Base-by-base conservation (phyloP, 1,284 basidiomycete genomes). In the Leccinum cinnamomeum region DNA sequence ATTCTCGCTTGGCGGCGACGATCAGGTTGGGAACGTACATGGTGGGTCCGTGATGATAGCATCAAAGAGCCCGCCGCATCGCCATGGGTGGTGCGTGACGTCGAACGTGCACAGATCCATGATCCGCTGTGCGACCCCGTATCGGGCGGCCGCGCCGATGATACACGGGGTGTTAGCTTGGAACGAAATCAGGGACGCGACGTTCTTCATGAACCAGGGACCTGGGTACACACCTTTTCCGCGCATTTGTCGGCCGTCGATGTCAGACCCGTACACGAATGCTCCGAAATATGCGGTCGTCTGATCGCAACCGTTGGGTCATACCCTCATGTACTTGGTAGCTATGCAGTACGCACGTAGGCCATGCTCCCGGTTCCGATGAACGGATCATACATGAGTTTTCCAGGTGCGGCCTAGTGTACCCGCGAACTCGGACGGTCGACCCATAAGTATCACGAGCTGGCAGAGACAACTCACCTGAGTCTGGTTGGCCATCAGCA, bases 331-430 rank as follows among this genome's bases (percentile, higher is more conserved):
- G 76, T n/a, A 48, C 10, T 84, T 14, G 3, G 2, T 37, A 64
- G 28, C 8, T 5, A 33, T 63, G 20, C 16, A 58, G 37, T 62
- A 65, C 68, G 58, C 62, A 92, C 90, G 76, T 98, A 96, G 33
- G 95, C 88, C 88, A 98, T 93, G 67, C 95, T 97, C 6, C 97
- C 97, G 0, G 97, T 99, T 1, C 97, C 97, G 56, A 92, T 88
- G 75, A 99, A 99, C 0, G 97, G 97, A 73, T 99, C 97, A 70
- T 98, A 98, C 18, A 98, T 82, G 35, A 98, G 75, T 75, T 93
- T 97, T 44, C 95, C 95, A 2, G 93, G 88, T 3, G 88, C 84
- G 0, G 95, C 90, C 92, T 95, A 61, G 11, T 56, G 58, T 37
- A 28, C 90, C 92, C 95, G 60, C 28, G n/a, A 54, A 20, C 2